Evolutionary conservation across 768 basidiomycete genomes (phyloP), one percentile per base, ranked within the genome.

Genomic region (Fomitopsis pulvina): DNA sequence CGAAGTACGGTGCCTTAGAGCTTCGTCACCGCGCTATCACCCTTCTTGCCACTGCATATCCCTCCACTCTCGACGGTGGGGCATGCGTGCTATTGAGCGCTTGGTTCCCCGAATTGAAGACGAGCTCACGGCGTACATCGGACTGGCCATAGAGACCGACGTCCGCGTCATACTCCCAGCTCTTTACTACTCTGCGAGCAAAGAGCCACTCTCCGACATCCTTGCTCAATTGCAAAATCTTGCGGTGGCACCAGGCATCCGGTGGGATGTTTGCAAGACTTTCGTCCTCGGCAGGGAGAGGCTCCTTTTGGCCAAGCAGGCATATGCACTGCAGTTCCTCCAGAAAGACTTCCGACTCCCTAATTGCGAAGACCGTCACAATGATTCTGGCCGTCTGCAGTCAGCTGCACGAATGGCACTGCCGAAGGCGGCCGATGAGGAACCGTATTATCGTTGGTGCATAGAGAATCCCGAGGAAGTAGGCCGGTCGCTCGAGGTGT

Each of bases 21-120:
- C 50, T 60, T 0, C 55, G 59, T 5, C 37, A 47, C 22, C 52
- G 50, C 21, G 57, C 55, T 3, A 45, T 60, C n/a, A 53, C 42
- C n/a, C 47, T 53, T 12, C 45, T 60, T 9, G 25, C 39, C 10
- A 45, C 55, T 9, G 56, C 54, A 9, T 60, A 54, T 41, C 60
- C 60, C 2, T 34, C 52, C 7, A 52, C 56, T 4, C 10, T 46
- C n/a, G 34, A 27, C 3, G 47, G 4, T 48, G 47, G 47, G 4
- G 20, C 37, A 2, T 2, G 8, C 24, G 48, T 11, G 14, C 48
- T n/a, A 21, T 14, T 28, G 16, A 43, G 14, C 48, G 48, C 29
- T 32, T 48, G 18, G 38, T 48, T 2, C 42, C 52, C 14, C 48
- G 47, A 4, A 45, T 48, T 41, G 34, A 43, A 3, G 43, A 30